Conservation (phyloP, 148 eudicot genomes). For the Nyssa sinensis region DNA sequence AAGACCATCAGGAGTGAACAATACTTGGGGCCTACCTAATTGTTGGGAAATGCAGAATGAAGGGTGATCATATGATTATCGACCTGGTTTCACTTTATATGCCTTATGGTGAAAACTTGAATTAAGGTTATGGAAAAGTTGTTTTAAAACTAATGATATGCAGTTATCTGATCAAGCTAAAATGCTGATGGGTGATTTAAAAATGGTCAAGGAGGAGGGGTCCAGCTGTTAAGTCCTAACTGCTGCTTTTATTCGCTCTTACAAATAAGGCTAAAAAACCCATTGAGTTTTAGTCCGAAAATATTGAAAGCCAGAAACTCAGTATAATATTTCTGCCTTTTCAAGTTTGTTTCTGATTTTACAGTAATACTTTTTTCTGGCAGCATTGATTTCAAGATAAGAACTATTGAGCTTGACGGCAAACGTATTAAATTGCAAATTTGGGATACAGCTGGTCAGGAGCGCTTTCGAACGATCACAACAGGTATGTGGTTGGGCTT, state of each 20-base stretch:
- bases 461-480: conserved; percentile 40
- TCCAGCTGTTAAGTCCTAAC: not conserved
- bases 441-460: conserved; percentile 52
- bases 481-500: conserved; percentile 26
- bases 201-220: not conserved
- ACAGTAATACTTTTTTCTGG: not conserved
- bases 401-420: conserved; percentile 38
- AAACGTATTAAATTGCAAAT: conserved; percentile 41
- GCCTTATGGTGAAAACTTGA: not conserved
- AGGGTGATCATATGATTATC: not conserved
- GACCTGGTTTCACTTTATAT: not conserved
- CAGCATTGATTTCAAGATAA: conserved; percentile 41
- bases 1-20: not conserved
- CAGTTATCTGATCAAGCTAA: not conserved
- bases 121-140: not conserved
- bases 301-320: not conserved
- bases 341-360: not conserved
- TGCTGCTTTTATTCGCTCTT: not conserved
- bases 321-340: not conserved
- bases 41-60: not conserved
- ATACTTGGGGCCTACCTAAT: not conserved
- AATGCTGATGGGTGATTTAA: too few species aligned
- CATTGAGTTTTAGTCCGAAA: not conserved
- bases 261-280: not conserved
- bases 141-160: not conserved